Evolutionary conservation across 73 alveolate genomes (phyloP).

Genomic region (Paramecium caudatum): DNA sequence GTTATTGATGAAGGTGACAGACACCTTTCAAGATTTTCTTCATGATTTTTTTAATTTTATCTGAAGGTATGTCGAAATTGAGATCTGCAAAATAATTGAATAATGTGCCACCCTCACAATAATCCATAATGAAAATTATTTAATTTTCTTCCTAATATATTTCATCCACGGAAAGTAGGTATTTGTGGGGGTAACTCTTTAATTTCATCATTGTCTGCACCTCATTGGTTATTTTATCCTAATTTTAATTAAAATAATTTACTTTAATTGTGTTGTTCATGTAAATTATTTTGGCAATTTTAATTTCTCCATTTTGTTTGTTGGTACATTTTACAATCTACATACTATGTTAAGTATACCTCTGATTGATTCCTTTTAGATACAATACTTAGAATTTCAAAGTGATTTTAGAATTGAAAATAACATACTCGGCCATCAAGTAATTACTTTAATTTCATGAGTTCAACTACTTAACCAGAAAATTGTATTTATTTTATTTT

Average conservation of each 20-base stretch:
- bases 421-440: neutral
- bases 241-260: too few relatives aligned
- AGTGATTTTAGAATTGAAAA: neutral
- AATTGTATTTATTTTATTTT: too few relatives aligned
- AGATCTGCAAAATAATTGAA: neutral
- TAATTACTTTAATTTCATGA: neutral
- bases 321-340: too few relatives aligned
- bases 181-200: too few relatives aligned
- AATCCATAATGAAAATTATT: slow-evolving; percentile 11
- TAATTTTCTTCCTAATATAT: slow-evolving; percentile 28
- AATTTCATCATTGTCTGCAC: too few relatives aligned
- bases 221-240: too few relatives aligned
- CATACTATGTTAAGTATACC: too few relatives aligned
- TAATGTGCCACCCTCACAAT: slow-evolving; percentile 48
- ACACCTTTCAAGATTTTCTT: slow-evolving; percentile 17
- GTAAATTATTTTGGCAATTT: too few relatives aligned
- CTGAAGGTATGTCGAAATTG: neutral
- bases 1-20: neutral
- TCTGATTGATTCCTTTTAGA: too few relatives aligned
- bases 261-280: too few relatives aligned
- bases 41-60: slow-evolving; percentile 5
- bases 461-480: neutral
- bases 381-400: too few relatives aligned
- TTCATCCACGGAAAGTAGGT: neutral
- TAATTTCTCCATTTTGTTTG: too few relatives aligned